A percentile compares a stretch with the other conserved stretches of the same genome.
phyloP scores from a whole-genome alignment of 306 rosid species.

The Quercus wislizeni region DNA sequence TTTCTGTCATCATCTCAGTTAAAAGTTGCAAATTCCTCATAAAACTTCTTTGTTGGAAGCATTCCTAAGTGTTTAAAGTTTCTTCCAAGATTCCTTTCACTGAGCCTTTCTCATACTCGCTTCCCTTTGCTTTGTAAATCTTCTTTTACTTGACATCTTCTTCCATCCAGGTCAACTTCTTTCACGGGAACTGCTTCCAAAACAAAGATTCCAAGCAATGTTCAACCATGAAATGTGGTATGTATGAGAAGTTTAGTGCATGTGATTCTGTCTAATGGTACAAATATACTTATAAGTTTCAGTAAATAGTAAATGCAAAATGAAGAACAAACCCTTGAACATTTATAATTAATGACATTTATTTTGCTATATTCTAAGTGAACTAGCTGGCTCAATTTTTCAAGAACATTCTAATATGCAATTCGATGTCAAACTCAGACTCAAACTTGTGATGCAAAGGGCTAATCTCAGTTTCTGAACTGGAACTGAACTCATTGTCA shows the following conservation, averaged over 20 bases:
- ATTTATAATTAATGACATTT: not conserved
- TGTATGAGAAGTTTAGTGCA: constrained; percentile 19
- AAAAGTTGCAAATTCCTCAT: constrained; percentile 74
- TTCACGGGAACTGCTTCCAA: constrained; percentile 90
- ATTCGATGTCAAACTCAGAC: not conserved
- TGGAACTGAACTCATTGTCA: not conserved
- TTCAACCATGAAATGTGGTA: constrained; percentile 64
- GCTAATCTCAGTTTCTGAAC: not conserved
- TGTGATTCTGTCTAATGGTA: not conserved
- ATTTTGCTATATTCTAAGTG: not conserved
- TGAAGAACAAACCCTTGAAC: not conserved
- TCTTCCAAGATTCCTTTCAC: constrained; percentile 65
- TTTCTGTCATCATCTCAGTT: constrained; percentile 64
- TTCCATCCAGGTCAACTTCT: constrained; percentile 52
- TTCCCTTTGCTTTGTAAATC: constrained; percentile 19
- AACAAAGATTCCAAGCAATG: constrained; percentile 57
- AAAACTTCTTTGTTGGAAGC: constrained; percentile 77
- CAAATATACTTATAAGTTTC: not conserved
- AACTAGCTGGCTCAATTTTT: not conserved
- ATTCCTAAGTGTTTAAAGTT: constrained; percentile 76
- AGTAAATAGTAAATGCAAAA: not conserved
- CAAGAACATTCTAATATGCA: not conserved
- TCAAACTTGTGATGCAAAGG: not conserved
- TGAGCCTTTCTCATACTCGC: constrained; percentile 19
- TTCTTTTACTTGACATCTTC: constrained; percentile 24